These are phyloP conservation scores for Viridothelium virens DNA, from an alignment of 495 filamentous ascomycete genomes.

Conservation along the genomic window DNA sequence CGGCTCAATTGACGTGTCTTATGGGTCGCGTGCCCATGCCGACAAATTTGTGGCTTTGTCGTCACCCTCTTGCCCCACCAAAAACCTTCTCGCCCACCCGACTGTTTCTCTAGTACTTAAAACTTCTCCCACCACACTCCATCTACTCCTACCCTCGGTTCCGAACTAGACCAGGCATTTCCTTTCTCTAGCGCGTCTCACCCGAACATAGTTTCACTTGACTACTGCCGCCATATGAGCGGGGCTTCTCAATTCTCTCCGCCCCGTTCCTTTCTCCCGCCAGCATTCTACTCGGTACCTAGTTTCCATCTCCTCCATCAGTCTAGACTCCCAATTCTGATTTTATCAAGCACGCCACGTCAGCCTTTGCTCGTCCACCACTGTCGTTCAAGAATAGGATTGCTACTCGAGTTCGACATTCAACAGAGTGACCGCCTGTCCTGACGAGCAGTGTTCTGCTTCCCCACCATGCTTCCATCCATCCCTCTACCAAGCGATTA, in stretches of 20 bases:
- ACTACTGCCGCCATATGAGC: background rate
- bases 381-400: too few relatives aligned
- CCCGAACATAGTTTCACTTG: background rate
- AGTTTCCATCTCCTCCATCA: too few relatives aligned
- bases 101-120: background rate
- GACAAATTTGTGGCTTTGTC: background rate
- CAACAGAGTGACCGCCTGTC: background rate
- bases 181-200: background rate
- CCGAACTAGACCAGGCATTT: background rate
- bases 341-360: too few relatives aligned
- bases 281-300: too few relatives aligned
- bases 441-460: background rate
- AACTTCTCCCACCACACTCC: background rate
- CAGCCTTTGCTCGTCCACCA: too few relatives aligned
- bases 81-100: background rate
- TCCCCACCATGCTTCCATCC: slow-evolving; percentile 63
- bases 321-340: too few relatives aligned
- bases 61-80: slow-evolving; percentile 1
- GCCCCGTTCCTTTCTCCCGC: too few relatives aligned
- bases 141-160: background rate
- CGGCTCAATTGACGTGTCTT: background rate
- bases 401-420: background rate
- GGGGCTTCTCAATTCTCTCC: background rate
- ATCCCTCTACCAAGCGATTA: slow-evolving; percentile 75
- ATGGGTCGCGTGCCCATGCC: background rate